Conservation (phyloP, 75 land plant species). For the Pinus albicaulis region DNA sequence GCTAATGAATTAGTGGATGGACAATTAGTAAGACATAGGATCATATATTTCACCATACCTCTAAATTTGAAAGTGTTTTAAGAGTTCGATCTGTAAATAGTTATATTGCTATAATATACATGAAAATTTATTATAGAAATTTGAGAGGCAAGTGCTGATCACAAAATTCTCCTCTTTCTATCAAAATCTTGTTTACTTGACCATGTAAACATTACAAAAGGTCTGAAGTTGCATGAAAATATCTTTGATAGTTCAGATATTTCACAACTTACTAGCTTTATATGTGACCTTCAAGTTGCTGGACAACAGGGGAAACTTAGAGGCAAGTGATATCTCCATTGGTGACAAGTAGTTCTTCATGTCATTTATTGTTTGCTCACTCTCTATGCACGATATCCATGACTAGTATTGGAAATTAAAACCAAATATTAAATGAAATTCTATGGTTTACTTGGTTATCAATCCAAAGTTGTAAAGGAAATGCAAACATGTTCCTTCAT, state of each 20-base stretch:
- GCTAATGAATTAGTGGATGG: slow-evolving; percentile 58
- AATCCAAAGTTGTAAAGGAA: too few relatives aligned
- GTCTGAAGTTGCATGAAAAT: slow-evolving; percentile 57
- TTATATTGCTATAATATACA: background rate
- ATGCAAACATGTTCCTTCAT: too few relatives aligned
- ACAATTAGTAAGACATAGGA: slow-evolving; percentile 38
- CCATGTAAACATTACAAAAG: slow-evolving; percentile 74
- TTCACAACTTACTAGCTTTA: slow-evolving; percentile 32
- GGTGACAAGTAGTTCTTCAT: too few relatives aligned
- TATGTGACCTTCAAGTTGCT: slow-evolving; percentile 58
- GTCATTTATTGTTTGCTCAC: too few relatives aligned
- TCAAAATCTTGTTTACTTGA: background rate
- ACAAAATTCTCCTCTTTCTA: background rate
- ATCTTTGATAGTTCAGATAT: slow-evolving; percentile 44
- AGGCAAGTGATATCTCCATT: slow-evolving; percentile 32
- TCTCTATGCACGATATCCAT: too few relatives aligned
- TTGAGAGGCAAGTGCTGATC: too few relatives aligned
- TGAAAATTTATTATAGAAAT: background rate
- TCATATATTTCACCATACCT: background rate
- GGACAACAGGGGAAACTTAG: slow-evolving; percentile 62
- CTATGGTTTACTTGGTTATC: too few relatives aligned
- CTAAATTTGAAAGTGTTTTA: background rate
- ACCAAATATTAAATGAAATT: too few relatives aligned
- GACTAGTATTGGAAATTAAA: too few relatives aligned
- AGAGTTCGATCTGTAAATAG: background rate